A percentile compares a stretch with the other conserved stretches of the same genome.
These are phyloP conservation scores for Aureobasidium namibiae DNA, from an alignment of 2,329 filamentous ascomycete species.

Conservation along the genomic window DNA sequence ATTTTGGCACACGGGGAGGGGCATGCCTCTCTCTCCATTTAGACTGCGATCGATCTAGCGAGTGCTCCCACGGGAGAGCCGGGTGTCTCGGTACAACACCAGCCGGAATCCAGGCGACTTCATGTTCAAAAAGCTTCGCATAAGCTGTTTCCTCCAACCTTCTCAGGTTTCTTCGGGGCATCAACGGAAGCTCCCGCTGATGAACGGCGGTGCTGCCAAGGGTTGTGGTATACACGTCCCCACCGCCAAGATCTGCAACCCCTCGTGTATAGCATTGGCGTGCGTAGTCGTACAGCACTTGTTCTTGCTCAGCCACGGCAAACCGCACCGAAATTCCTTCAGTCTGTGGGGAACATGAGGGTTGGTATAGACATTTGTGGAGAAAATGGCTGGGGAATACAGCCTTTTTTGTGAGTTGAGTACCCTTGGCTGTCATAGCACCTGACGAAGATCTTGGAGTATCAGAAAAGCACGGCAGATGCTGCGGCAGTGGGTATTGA, in stretches of 20 bases:
- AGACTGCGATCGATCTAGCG: too few species aligned
- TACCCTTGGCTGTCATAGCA: background rate
- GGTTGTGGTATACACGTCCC: background rate
- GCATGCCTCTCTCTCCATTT: too few species aligned
- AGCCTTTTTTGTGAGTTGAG: background rate
- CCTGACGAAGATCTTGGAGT: background rate
- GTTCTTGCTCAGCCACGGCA: background rate
- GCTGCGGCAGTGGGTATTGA: background rate
- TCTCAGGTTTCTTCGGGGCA: too few species aligned
- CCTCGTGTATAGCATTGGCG: slow-evolving; percentile 7
- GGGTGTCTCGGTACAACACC: too few species aligned
- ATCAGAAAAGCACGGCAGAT: background rate
- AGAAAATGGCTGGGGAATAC: background rate
- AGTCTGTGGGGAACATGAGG: background rate
- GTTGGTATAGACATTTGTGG: background rate
- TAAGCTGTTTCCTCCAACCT: too few species aligned
- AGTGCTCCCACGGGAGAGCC: too few species aligned
- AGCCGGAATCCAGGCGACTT: too few species aligned
- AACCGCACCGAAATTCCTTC: background rate
- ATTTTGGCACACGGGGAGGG: too few species aligned
- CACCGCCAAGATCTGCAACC: background rate
- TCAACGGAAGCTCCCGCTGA: too few species aligned
- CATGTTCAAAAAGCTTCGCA: too few species aligned
- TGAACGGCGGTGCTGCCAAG: background rate
- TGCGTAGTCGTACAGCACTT: background rate